Conservation (phyloP, 2,329 filamentous ascomycete species). For the Alternaria longipes region DNA sequence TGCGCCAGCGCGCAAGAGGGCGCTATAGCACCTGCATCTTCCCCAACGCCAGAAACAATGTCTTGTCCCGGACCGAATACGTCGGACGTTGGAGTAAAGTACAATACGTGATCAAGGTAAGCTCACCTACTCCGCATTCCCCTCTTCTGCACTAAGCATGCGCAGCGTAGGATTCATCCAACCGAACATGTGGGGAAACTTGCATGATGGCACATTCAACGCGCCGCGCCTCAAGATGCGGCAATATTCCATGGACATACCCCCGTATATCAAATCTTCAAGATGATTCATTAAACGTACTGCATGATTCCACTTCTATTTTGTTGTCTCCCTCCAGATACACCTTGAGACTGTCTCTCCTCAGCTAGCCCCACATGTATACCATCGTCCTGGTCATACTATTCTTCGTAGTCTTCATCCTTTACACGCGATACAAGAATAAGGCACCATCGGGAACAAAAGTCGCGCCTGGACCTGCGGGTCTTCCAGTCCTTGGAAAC, state of each 20-base stretch:
- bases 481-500: slow-evolving; percentile 42
- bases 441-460: slow-evolving; percentile 28
- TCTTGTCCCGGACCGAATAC: neutral
- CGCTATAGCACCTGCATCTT: neutral
- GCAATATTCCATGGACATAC: neutral
- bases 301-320: neutral
- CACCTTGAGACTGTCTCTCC: neutral
- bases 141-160: slow-evolving; percentile 6
- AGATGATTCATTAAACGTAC: neutral
- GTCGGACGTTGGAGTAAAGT: slow-evolving; percentile 2
- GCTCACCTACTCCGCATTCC: slow-evolving; percentile 22
- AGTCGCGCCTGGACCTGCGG: slow-evolving; percentile 35
- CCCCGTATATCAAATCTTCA: neutral
- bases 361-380: slow-evolving; percentile 29
- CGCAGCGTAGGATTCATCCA: slow-evolving; percentile 6
- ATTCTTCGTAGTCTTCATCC: slow-evolving; percentile 18
- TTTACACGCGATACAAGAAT: slow-evolving; percentile 20
- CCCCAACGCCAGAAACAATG: neutral
- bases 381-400: slow-evolving; percentile 25
- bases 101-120: neutral
- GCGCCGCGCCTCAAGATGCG: neutral
- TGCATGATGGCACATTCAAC: slow-evolving; percentile 8
- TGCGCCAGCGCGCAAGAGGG: neutral
- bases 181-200: slow-evolving; percentile 24
- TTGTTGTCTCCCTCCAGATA: neutral